Conservation (phyloP, 768 basidiomycete genomes). For the Calocybe gangraenosa region DNA sequence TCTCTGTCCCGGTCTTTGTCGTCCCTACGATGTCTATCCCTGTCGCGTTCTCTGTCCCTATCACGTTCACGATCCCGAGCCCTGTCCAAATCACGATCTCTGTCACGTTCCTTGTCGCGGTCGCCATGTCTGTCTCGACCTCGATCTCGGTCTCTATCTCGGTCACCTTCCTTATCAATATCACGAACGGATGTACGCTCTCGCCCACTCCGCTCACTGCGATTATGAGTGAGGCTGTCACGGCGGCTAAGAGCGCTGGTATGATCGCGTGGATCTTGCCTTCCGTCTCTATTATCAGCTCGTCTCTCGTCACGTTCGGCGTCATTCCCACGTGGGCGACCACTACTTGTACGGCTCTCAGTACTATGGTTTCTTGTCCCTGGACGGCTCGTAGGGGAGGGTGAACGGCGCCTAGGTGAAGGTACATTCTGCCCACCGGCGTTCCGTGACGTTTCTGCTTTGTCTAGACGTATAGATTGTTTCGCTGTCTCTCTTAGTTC, state of each 20-base stretch:
- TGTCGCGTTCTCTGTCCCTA: slow-evolving; percentile 51
- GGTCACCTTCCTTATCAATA: slow-evolving; percentile 41
- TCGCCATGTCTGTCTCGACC: slow-evolving; percentile 49
- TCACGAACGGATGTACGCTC: slow-evolving; percentile 37
- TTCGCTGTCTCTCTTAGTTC: slow-evolving; percentile 80
- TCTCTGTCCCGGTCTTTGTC: slow-evolving; percentile 51
- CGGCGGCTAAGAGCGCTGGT: slow-evolving; percentile 35
- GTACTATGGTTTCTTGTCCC: slow-evolving; percentile 67
- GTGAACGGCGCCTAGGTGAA: slow-evolving; percentile 60
- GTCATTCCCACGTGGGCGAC: slow-evolving; percentile 49
- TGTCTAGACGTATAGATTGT: slow-evolving; percentile 52
- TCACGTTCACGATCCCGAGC: slow-evolving; percentile 39
- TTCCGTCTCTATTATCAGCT: slow-evolving; percentile 45
- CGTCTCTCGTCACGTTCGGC: slow-evolving; percentile 49
- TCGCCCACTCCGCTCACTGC: slow-evolving; percentile 43
- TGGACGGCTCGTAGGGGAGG: slow-evolving; percentile 61
- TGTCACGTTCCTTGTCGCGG: slow-evolving; percentile 54
- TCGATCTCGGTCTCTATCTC: slow-evolving; percentile 43
- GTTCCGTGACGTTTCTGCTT: slow-evolving; percentile 40
- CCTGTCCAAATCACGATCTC: slow-evolving; percentile 55
- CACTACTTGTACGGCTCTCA: slow-evolving; percentile 71
- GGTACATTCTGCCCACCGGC: slow-evolving; percentile 49
- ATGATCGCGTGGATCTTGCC: slow-evolving; percentile 41
- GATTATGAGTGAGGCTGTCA: slow-evolving; percentile 49
- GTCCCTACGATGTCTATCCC: slow-evolving; percentile 23